A percentile compares a stretch with the other conserved stretches of the same genome.
These are phyloP conservation scores for Yarrowia sp. DNA, from an alignment of 805 yeast genomes.

Conservation along the genomic window DNA sequence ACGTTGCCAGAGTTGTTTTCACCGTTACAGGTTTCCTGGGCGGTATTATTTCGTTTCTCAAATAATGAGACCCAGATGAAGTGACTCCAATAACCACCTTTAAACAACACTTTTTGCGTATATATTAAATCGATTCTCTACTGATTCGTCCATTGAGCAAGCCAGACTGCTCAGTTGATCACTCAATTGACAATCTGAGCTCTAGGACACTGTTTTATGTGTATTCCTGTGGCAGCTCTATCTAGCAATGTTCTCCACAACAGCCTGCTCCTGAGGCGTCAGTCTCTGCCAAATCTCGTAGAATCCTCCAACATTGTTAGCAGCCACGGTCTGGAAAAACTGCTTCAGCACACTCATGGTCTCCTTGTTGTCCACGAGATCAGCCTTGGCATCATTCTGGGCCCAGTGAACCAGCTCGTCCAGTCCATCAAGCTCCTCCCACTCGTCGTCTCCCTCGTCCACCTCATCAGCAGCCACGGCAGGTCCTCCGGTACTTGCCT, in stretches of 20 bases:
- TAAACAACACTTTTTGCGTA: background rate
- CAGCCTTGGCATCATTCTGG: constrained; percentile 18
- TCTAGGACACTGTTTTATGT: too few relatives aligned
- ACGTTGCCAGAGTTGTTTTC: background rate
- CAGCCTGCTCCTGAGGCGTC: background rate
- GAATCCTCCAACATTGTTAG: constrained; percentile 24
- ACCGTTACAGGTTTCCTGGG: background rate
- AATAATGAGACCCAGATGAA: too few relatives aligned
- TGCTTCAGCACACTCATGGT: constrained; percentile 6
- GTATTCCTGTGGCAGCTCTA: too few relatives aligned
- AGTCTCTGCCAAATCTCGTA: constrained; percentile 23
- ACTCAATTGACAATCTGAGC: too few relatives aligned
- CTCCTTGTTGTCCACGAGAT: constrained; percentile 1
- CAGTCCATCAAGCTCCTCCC: constrained; percentile 37
- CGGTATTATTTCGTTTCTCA: background rate
- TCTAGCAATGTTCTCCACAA: constrained; percentile 10
- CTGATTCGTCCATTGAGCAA: too few relatives aligned
- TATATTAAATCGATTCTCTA: background rate
- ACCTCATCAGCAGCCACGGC: constrained; percentile 25
- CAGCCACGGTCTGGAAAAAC: constrained; percentile 28
- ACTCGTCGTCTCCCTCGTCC: constrained; percentile 41
- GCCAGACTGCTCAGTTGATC: too few relatives aligned
- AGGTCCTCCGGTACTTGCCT: constrained; percentile 24
- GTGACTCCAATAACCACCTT: background rate
- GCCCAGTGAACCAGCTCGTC: constrained; percentile 31